A percentile compares a stretch with the other conserved stretches of the same genome.
These are phyloP conservation scores for Diutina sp. DNA, from an alignment of 1,139 yeast species.

Conservation along the genomic window DNA sequence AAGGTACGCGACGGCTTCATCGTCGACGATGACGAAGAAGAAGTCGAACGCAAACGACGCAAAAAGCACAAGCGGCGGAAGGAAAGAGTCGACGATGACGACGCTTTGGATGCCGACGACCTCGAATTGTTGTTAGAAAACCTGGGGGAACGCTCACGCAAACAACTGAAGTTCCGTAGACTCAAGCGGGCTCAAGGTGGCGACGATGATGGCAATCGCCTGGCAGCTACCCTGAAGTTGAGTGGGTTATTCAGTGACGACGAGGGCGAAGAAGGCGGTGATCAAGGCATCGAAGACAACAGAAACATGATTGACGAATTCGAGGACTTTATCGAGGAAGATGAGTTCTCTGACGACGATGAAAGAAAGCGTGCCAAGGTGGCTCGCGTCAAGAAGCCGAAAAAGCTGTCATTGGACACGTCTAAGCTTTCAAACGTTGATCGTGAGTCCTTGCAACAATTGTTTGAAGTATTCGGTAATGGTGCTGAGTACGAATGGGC, in stretches of 20 bases:
- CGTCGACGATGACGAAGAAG: conserved; percentile 81
- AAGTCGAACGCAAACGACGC: conserved; percentile 34
- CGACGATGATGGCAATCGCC: conserved; percentile 14
- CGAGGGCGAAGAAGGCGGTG: conserved; percentile 31
- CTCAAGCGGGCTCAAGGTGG: conserved; percentile 47
- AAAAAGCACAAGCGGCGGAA: conserved; percentile 7
- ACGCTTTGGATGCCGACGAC: conserved; percentile 88
- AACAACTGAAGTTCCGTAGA: conserved; percentile 44
- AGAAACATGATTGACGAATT: conserved; percentile 58
- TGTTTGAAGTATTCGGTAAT: conserved; percentile 91
- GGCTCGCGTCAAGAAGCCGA: conserved; percentile 16
- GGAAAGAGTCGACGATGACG: conserved; percentile 13
- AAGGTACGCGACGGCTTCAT: conserved; percentile 85
- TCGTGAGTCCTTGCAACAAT: conserved; percentile 84
- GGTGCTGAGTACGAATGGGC: conserved; percentile 99
- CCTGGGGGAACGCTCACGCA: conserved; percentile 41
- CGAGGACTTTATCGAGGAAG: conserved; percentile 95
- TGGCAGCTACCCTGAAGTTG: conserved; percentile 26
- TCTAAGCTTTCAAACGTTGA: conserved; percentile 69
- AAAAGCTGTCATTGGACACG: conserved; percentile 30
- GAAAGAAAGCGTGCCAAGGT: conserved; percentile 25
- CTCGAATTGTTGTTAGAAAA: conserved; percentile 84
- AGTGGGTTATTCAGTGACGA: conserved; percentile 72
- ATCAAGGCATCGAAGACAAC: conserved; percentile 16
- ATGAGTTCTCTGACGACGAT: conserved; percentile 88